Conservation (phyloP, 2,329 filamentous ascomycete species). For the Neonectria coccinea region DNA sequence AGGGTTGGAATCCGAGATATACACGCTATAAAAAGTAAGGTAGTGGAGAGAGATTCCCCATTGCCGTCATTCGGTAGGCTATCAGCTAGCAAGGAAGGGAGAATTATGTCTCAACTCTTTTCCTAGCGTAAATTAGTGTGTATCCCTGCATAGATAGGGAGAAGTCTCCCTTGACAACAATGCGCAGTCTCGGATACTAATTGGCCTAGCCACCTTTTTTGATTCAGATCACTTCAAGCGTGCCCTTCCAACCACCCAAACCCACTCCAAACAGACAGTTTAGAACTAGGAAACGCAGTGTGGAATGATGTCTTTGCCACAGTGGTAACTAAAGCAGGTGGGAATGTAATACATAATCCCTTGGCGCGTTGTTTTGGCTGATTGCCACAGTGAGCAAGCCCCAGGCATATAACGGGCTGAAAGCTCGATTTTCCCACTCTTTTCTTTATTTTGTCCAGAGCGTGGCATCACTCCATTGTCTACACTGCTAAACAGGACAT, state of each 20-base stretch:
- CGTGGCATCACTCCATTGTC: background rate
- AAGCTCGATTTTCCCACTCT: background rate
- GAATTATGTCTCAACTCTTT: background rate
- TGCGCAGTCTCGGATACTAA: background rate
- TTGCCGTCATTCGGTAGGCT: too few relatives aligned
- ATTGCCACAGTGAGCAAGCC: background rate
- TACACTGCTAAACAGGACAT: background rate
- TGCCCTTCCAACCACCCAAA: background rate
- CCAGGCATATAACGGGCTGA: background rate
- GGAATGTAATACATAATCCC: background rate
- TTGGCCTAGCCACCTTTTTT: background rate
- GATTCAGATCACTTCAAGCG: background rate
- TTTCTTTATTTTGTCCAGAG: background rate
- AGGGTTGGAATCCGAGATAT: background rate
- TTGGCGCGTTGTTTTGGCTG: background rate
- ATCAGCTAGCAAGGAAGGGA: background rate
- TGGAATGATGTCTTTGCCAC: background rate
- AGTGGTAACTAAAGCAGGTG: background rate
- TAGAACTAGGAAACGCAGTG: background rate
- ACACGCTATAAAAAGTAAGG: background rate
- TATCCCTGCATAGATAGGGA: background rate
- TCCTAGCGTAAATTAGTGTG: background rate
- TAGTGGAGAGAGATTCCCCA: background rate
- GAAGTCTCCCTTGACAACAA: background rate
- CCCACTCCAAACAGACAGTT: background rate